Conservation (phyloP, 441 rosid genomes). For the Gossypium davidsonii region DNA sequence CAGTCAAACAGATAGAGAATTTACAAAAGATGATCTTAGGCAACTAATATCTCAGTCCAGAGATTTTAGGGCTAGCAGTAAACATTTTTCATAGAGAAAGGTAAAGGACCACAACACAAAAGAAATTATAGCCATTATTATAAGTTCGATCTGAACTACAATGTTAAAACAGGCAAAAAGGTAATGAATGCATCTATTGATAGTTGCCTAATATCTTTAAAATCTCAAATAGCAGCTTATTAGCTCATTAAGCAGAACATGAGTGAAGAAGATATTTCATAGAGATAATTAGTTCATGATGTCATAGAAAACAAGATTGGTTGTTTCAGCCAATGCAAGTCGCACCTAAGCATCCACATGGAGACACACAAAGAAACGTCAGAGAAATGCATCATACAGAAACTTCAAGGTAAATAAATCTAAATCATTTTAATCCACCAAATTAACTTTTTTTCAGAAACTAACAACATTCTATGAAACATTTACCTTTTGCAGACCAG, state of each 20-base stretch:
- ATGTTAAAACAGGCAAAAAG: background rate
- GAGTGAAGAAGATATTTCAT: background rate
- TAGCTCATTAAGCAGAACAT: background rate
- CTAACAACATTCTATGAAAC: background rate
- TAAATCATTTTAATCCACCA: background rate
- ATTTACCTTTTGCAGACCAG: conserved; percentile 58
- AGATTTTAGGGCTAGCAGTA: background rate
- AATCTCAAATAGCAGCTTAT: background rate
- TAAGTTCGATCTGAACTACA: background rate
- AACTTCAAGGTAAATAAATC: conserved; percentile 5
- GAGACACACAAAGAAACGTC: background rate
- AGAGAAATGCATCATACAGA: background rate
- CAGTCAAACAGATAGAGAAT: background rate
- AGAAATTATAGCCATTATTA: background rate
- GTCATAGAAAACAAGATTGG: background rate
- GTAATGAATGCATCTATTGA: background rate
- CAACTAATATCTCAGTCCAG: background rate
- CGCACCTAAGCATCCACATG: conserved; percentile 4
- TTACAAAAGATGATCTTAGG: background rate
- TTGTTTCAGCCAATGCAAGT: conserved; percentile 5
- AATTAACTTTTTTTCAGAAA: background rate
- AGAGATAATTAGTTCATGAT: background rate
- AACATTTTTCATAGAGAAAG: background rate
- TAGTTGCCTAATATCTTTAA: background rate
- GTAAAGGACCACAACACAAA: background rate